A percentile compares a stretch with the other conserved stretches of the same genome.
phyloP scores from a whole-genome alignment of 306 rosid genomes.

The Luffa acutangula region DNA sequence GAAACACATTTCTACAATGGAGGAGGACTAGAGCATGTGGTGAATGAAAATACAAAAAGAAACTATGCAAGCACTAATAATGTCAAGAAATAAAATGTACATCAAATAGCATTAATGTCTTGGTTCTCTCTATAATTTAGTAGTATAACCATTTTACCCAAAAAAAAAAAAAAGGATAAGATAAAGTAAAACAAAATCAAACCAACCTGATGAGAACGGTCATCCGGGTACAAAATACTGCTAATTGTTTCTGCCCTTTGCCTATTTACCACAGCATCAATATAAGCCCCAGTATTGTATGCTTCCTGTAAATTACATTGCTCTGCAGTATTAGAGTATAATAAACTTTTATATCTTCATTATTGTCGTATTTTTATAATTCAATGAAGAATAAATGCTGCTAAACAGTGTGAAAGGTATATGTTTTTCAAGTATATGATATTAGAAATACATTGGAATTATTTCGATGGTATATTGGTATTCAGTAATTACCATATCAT shows the following conservation, averaged over 20 bases:
- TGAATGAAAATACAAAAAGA: neutral
- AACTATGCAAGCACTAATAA: neutral
- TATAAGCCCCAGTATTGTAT: conserved; percentile 69
- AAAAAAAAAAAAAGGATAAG: neutral
- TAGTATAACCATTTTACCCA: neutral
- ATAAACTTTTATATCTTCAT: neutral
- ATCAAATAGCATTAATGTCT: neutral
- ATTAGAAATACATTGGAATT: neutral
- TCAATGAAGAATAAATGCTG: neutral
- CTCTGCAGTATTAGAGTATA: neutral
- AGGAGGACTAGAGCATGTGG: conserved; percentile 8
- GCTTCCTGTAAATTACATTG: conserved; percentile 38
- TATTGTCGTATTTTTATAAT: neutral
- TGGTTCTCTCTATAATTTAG: neutral
- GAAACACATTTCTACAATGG: conserved; percentile 9
- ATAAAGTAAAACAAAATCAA: neutral
- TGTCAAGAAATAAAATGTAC: neutral
- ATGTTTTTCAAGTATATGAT: neutral
- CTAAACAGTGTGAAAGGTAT: neutral
- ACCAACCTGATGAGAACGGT: conserved; percentile 62
- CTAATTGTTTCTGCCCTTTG: conserved; percentile 67
- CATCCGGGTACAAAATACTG: conserved; percentile 68
- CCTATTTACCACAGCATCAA: conserved; percentile 52
- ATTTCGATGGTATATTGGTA: neutral
- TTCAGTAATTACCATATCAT: conserved; percentile 41